Evolutionary conservation across 345 rosid species (phyloP), one percentile per base, ranked within the genome.

Genomic region (Aegle marmelos): DNA sequence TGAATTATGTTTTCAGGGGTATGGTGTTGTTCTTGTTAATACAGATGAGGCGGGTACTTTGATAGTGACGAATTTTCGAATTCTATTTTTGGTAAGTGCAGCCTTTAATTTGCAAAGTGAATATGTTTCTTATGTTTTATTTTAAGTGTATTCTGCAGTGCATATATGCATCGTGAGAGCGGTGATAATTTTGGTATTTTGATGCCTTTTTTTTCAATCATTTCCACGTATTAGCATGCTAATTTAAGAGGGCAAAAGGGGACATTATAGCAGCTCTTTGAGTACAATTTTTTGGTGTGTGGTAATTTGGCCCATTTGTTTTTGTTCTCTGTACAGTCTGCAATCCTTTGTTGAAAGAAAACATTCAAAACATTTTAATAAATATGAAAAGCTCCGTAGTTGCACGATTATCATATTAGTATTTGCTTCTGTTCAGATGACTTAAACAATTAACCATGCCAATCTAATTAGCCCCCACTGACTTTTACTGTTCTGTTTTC

Each of bases 11-110:
- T 84, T 89, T 78, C 90, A 96, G 99, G 89, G 84, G 50, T 79
- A 84, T 76, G 99, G 98, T 48, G 98, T 90, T 77, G 92, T 91
- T 78, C 97, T 96, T 83, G 82, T 96, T 68, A 96, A 96, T 82
- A 92, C 85, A 7, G 92, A 87, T 84, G 90, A 86, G 76, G 97
- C 98, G 2, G 98, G 99, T 71, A 92, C 90, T 36, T 86, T 96
- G 82, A 69, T 94, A 69, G 89, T 96, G 80, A 94, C 99, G 14
- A 96, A 96, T 83, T 96, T 90, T 79, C 98, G 99, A 68, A 86
- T 94, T 82, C 88, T 96, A 76, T 96, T 96, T 86, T 76, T 96
- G 91, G 99, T 96, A 81, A 87, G 97, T 84, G 41, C 31, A 57
- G 62, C 75, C 2, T 39, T 53, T 27, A 36, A 48, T 54, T 30